Evolutionary conservation across 176 grass and related monocot genomes (phyloP), one percentile per base, ranked within the genome.

Genomic region (Phoenix dactylifera): DNA sequence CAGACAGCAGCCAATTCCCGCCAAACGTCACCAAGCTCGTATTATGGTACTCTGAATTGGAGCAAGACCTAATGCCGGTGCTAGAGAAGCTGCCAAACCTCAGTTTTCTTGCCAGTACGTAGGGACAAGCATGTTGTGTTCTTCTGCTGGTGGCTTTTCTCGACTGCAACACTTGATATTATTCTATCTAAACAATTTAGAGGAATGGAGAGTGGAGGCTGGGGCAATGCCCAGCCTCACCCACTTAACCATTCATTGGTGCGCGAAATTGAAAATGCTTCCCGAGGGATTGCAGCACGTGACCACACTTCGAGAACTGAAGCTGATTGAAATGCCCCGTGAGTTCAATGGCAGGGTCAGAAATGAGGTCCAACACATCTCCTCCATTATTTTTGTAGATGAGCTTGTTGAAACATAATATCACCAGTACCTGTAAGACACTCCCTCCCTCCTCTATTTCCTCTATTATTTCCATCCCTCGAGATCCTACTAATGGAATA

Each of bases 41-140:
- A 15, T 50, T 73, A 17, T 17, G 3, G 3, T 4, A n/a, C 17
- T 16, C 24, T 24, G 3, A 22, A 6, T 60, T 73, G 12, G 7
- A 60, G 22, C 14, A 73, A 63, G 70, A 73, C 53, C 70, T 49
- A 63, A 73, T 73, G 70, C 70, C 70, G 3, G 18, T 73, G 52
- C 53, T 73, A 22, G 70, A 73, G 58, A 60, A 50, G 22, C 59
- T 63, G n/a, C 23, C 55, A 53, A 73, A 18, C 26, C 70, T 73
- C 25, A 30, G 20, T n/a, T 7, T 63, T 35, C 70, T 73, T 62
- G 4, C n/a, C n/a, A n/a, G n/a, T n/a, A n/a, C n/a, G n/a, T n/a
- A n/a, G n/a, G n/a, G n/a, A n/a, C n/a, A n/a, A n/a, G n/a, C n/a
- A n/a, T n/a, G n/a, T n/a, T n/a, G 1, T 55, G 48, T 63, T 65